Evolutionary conservation across 2,329 filamentous ascomycete species (phyloP).

Genomic region (Arthroderma sp.): DNA sequence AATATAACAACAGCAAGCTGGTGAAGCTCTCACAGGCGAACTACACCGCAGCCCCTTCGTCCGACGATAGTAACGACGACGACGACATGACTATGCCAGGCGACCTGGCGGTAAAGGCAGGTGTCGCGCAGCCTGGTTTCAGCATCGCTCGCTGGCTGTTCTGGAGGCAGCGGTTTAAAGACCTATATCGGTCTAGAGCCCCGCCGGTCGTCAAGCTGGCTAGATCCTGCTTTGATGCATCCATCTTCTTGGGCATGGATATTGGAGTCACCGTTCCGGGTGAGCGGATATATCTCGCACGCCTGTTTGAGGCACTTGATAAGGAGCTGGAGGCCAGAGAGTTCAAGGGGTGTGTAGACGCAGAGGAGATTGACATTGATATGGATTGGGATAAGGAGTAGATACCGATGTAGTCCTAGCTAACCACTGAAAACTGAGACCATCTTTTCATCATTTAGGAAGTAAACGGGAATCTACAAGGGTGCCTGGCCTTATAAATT

Average conservation of each 20-base stretch:
- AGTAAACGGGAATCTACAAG: too few relatives aligned
- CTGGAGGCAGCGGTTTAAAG: not conserved
- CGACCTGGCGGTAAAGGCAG: not conserved
- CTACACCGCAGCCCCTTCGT: not conserved
- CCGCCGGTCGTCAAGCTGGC: not conserved
- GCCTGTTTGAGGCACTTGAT: not conserved
- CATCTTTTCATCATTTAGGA: too few relatives aligned
- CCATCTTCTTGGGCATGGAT: not conserved
- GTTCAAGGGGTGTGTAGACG: not conserved
- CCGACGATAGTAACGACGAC: not conserved
- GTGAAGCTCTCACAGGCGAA: not conserved
- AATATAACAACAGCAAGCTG: not conserved
- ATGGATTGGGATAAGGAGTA: conserved; percentile 1
- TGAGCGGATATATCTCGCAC: not conserved
- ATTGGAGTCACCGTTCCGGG: not conserved
- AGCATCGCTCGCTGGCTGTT: not conserved
- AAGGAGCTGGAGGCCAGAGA: not conserved
- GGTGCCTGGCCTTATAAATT: too few relatives aligned
- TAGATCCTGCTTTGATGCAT: not conserved
- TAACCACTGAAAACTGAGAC: too few relatives aligned
- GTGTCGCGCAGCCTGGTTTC: not conserved
- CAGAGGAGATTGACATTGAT: not conserved
- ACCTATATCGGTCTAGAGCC: not conserved
- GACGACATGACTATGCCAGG: not conserved
- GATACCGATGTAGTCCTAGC: too few relatives aligned